Percentiles rank a stretch among this genome's conserved stretches.
Evolutionary conservation across 2,329 filamentous ascomycete species (phyloP).

Genomic region (Lecanicillium sp.): DNA sequence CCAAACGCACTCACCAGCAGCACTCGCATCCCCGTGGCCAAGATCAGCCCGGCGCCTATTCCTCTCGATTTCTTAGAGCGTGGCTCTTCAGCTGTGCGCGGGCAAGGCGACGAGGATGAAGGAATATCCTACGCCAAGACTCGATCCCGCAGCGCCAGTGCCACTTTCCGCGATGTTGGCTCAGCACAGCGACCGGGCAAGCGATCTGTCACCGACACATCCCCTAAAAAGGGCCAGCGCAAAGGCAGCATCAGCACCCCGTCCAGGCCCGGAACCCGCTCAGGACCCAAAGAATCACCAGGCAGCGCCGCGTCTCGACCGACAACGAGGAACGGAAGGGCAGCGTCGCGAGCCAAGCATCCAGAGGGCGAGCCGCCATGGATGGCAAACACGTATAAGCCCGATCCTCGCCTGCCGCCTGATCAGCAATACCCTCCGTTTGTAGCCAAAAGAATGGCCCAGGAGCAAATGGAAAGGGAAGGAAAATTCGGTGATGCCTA

Average conservation of each 20-base stretch:
- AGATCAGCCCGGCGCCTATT: constrained; percentile 70
- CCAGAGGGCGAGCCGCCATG: constrained; percentile 95
- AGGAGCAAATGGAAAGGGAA: constrained; percentile 92
- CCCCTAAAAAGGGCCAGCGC: constrained; percentile 43
- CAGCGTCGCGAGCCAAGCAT: constrained; percentile 46
- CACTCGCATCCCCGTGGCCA: constrained; percentile 84
- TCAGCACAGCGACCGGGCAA: constrained; percentile 22
- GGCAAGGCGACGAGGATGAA: constrained; percentile 46
- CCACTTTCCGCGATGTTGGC: constrained; percentile 32
- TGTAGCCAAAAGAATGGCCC: constrained; percentile 81
- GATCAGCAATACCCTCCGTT: constrained; percentile 95
- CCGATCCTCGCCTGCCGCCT: constrained; percentile 85
- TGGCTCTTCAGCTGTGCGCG: constrained; percentile 59
- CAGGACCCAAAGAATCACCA: constrained; percentile 43
- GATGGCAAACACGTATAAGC: constrained; percentile 91
- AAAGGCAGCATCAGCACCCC: constrained; percentile 31
- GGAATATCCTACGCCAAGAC: constrained; percentile 54
- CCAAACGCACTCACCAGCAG: constrained; percentile 48
- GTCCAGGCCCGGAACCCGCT: constrained; percentile 54
- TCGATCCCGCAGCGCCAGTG: constrained; percentile 63
- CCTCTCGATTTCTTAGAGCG: constrained; percentile 65
- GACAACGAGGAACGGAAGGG: constrained; percentile 51
- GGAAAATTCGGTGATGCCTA: constrained; percentile 80
- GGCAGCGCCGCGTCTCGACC: constrained; percentile 47
- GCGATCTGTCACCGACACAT: constrained; percentile 39